These are phyloP conservation scores for Clarireedia paspali DNA, from an alignment of 2,329 filamentous ascomycete species.

Conservation along the genomic window DNA sequence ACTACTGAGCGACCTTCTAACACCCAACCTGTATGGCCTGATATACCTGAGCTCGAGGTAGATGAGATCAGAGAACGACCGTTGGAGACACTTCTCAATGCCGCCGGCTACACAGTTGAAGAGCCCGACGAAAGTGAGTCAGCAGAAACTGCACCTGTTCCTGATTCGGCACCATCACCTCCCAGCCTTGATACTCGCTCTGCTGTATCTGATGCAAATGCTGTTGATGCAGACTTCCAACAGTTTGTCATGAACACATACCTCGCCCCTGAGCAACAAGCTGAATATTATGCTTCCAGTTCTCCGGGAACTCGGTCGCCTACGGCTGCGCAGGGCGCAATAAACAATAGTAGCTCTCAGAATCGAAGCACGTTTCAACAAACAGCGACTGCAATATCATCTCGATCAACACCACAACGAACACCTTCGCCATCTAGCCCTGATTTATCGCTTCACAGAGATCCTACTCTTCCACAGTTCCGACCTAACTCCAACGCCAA, in stretches of 20 bases:
- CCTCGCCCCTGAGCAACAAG: not conserved
- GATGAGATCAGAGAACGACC: conserved; percentile 24
- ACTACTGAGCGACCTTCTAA: not conserved
- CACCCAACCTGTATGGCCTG: conserved; percentile 12
- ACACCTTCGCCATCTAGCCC: conserved; percentile 10
- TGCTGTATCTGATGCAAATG: not conserved
- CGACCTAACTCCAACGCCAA: conserved; percentile 43
- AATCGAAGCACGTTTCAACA: not conserved
- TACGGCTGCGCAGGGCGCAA: not conserved
- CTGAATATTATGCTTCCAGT: not conserved
- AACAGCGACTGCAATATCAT: not conserved
- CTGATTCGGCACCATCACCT: not conserved
- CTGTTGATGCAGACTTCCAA: not conserved
- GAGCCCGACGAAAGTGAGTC: conserved; percentile 23
- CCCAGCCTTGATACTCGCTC: not conserved
- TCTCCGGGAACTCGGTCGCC: not conserved
- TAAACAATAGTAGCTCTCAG: not conserved
- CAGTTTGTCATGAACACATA: not conserved
- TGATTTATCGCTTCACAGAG: conserved; percentile 25
- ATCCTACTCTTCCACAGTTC: conserved; percentile 63
- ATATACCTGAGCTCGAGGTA: conserved; percentile 21
- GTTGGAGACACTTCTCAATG: conserved; percentile 23
- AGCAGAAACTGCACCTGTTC: not conserved
- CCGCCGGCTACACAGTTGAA: conserved; percentile 22
- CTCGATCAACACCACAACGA: conserved; percentile 7